Percentiles rank a stretch among this genome's conserved stretches.
Conservation (phyloP, 2,329 filamentous ascomycete genomes). For the Colletotrichum tamarilloi region DNA sequence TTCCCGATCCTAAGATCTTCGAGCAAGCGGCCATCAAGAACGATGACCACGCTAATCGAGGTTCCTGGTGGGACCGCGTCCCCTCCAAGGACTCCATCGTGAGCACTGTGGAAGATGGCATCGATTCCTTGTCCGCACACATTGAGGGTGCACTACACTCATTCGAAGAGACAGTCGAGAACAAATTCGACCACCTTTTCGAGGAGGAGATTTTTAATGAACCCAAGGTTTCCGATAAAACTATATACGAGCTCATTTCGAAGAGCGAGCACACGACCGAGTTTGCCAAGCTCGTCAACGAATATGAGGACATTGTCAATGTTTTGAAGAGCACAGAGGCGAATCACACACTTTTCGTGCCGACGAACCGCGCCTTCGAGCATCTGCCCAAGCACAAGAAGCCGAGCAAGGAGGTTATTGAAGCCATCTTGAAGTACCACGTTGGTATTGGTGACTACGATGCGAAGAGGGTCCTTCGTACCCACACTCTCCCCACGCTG, state of each 20-base stretch:
- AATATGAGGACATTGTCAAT: slow-evolving; percentile 77
- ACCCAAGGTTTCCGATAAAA: slow-evolving; percentile 68
- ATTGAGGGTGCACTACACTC: slow-evolving; percentile 46
- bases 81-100: slow-evolving; percentile 49
- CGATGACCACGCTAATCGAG: slow-evolving; percentile 41
- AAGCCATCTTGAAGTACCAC: slow-evolving; percentile 80
- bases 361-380: slow-evolving; percentile 80
- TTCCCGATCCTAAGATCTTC: slow-evolving; percentile 61
- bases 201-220: slow-evolving; percentile 34
- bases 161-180: slow-evolving; percentile 43
- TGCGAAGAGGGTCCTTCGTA: slow-evolving; percentile 71
- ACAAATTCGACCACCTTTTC: slow-evolving; percentile 38
- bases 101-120: slow-evolving; percentile 45
- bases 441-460: slow-evolving; percentile 75
- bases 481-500: slow-evolving; percentile 80
- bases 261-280: slow-evolving; percentile 80
- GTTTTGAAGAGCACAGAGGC: slow-evolving; percentile 78
- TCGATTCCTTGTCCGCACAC: slow-evolving; percentile 38
- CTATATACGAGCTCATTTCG: slow-evolving; percentile 84
- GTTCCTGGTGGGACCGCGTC: slow-evolving; percentile 44
- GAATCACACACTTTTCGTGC: slow-evolving; percentile 86
- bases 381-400: slow-evolving; percentile 66
- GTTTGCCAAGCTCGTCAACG: slow-evolving; percentile 79
- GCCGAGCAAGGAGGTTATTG: slow-evolving; percentile 76
- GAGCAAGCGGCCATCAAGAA: slow-evolving; percentile 51